phyloP scores from a whole-genome alignment of 495 filamentous ascomycete species.

The Talaromyces wortmannii region DNA sequence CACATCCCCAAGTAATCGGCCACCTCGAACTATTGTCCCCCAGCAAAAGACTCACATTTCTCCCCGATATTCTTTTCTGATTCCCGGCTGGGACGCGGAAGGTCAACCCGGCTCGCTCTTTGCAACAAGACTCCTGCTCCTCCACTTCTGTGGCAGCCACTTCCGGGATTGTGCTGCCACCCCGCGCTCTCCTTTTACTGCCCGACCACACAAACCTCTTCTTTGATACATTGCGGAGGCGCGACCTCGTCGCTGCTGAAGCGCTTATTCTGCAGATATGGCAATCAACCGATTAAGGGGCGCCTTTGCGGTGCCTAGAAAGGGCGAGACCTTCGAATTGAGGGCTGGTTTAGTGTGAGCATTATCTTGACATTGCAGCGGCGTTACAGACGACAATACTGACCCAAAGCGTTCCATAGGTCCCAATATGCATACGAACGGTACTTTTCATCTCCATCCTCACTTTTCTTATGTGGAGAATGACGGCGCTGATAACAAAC shows the following conservation, averaged over 20 bases:
- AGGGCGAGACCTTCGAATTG: conserved; percentile 98
- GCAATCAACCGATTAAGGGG: conserved; percentile 94
- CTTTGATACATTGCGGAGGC: conserved; percentile 27
- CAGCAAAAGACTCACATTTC: background rate
- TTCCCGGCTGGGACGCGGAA: background rate
- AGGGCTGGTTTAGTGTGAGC: conserved; percentile 83
- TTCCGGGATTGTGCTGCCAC: conserved; percentile 1
- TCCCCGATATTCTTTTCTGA: background rate
- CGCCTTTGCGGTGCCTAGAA: conserved; percentile 85
- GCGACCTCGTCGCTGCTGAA: conserved; percentile 44
- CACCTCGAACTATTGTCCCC: background rate
- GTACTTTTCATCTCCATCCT: conserved; percentile 22
- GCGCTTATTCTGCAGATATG: conserved; percentile 46
- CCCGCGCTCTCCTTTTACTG: conserved; percentile 2
- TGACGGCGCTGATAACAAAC: conserved; percentile 16
- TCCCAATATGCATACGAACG: conserved; percentile 99
- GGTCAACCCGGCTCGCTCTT: background rate
- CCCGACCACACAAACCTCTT: background rate
- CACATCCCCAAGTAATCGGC: background rate
- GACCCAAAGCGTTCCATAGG: conserved; percentile 21
- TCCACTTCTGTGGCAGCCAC: background rate
- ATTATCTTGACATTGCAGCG: background rate
- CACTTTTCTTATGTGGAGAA: background rate
- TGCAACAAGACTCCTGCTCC: background rate
- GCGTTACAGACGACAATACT: conserved; percentile 13